Conservation (phyloP, 2,329 filamentous ascomycete genomes). For the Ceratocystis papillata region DNA sequence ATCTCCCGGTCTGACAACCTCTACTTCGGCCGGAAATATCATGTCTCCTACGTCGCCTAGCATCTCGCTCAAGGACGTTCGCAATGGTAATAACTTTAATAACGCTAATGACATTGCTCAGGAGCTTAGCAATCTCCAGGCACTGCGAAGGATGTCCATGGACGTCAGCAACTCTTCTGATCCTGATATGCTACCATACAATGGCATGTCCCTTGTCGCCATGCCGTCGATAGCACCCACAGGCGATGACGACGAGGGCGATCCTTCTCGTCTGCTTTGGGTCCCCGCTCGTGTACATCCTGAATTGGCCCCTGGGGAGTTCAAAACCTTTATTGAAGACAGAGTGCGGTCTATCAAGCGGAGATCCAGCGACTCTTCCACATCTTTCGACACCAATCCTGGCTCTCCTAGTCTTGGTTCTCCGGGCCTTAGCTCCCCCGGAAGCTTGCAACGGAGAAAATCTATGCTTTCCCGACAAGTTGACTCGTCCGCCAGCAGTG, state of each 20-base stretch:
- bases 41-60: constrained; percentile 43
- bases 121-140: constrained; percentile 84
- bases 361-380: constrained; percentile 60
- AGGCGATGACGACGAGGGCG: constrained; percentile 69
- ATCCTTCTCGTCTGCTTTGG: constrained; percentile 84
- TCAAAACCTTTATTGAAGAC: constrained; percentile 92
- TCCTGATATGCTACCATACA: constrained; percentile 66
- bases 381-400: constrained; percentile 43
- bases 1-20: constrained; percentile 32
- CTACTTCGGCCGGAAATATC: constrained; percentile 18
- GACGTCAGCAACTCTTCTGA: constrained; percentile 65
- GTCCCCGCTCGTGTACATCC: constrained; percentile 90
- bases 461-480: constrained; percentile 93
- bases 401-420: constrained; percentile 31
- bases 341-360: constrained; percentile 82
- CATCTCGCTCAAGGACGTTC: constrained; percentile 43
- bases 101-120: constrained; percentile 81
- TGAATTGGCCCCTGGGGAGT: constrained; percentile 87
- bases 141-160: constrained; percentile 87
- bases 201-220: constrained; percentile 51
- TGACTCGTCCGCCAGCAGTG: constrained; percentile 52
- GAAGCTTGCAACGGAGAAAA: constrained; percentile 70
- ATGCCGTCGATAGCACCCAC: constrained; percentile 63
- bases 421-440: constrained; percentile 31
- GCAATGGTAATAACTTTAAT: constrained; percentile 64